phyloP scores from a whole-genome alignment of 768 basidiomycete species.

The Coprinellus aureogranulatus region DNA sequence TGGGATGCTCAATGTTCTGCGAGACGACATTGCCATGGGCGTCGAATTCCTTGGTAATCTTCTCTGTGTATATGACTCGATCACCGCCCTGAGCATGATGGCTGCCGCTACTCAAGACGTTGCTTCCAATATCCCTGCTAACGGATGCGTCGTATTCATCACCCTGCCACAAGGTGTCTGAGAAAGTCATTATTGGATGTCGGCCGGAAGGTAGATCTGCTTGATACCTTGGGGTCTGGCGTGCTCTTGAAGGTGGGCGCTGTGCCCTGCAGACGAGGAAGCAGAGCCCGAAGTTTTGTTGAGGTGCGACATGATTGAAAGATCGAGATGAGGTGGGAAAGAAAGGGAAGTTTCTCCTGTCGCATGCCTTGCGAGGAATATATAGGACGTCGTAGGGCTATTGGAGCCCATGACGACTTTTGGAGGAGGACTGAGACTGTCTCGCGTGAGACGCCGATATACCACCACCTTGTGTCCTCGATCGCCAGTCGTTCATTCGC shows the following conservation, averaged over 20 bases:
- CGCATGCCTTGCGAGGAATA: not conserved
- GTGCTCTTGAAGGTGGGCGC: not conserved
- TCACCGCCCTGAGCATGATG: not conserved
- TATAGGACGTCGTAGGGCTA: not conserved
- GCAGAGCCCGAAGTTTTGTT: not conserved
- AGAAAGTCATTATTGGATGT: not conserved
- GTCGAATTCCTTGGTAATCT: conserved; percentile 4
- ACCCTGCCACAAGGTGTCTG: not conserved
- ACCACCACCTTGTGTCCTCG: too few relatives aligned
- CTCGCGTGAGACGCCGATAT: too few relatives aligned
- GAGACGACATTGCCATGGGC: conserved; percentile 5
- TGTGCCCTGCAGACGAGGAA: not conserved
- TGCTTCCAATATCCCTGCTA: not conserved
- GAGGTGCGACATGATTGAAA: conserved; percentile 1
- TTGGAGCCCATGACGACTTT: not conserved
- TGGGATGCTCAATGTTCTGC: not conserved
- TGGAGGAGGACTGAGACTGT: not conserved
- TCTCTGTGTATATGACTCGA: conserved; percentile 5
- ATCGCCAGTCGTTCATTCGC: too few relatives aligned
- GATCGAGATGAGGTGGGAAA: not conserved
- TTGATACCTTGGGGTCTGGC: not conserved
- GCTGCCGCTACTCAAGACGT: not conserved
- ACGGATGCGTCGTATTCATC: not conserved
- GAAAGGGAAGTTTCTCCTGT: too few relatives aligned
- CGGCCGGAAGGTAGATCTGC: not conserved